Evolutionary conservation across 2,329 filamentous ascomycete species (phyloP), one percentile per base, ranked within the genome.

Genomic region (Pseudogymnoascus sp.): DNA sequence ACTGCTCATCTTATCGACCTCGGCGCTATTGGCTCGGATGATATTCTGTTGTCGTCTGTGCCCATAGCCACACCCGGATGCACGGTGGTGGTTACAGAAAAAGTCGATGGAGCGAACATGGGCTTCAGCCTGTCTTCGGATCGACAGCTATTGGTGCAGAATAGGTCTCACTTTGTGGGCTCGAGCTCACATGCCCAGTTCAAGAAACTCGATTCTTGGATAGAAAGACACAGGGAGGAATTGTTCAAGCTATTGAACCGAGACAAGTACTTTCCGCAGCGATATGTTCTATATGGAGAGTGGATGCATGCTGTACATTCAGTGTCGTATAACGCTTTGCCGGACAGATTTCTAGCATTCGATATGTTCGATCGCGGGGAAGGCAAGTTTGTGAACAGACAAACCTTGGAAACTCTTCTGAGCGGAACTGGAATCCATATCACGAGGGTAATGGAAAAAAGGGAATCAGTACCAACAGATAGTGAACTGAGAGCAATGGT

Each of bases 51-150:
- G 2, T 25, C 61, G 2, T 39, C 28, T 11, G 41, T 36, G 3
- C 61, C 64, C 9, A 35, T 62, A 4, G 15, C 43, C 3, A 18
- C 20, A 7, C 22, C 39, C 8, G 61, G 64, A 37, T 38, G 33
- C 30, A 37, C 33, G 4, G 57, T 62, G 11, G 18, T 61, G 15
- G 38, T 65, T 12, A 61, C 61, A 7, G 64, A 65, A 25, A 65
- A 65, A 43, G n/a, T 65, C 11, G 64, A 65, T 14, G 64, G 64
- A 5, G 64, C 64, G 22, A 65, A 65, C 28, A 25, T 65, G 8
- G 64, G 61, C 4, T 63, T 65, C 39, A 63, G 63, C 8, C 38
- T 65, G 5, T 61, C 53, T 9, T 15, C 60, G 33, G 58, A 18
- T 15, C 38, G 62, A 4, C 37, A 59, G 30, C 14, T 65, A 6